Evolutionary conservation across 257 asterid species (phyloP), one percentile per base, ranked within the genome.

Genomic region (Eucommia ulmoides): DNA sequence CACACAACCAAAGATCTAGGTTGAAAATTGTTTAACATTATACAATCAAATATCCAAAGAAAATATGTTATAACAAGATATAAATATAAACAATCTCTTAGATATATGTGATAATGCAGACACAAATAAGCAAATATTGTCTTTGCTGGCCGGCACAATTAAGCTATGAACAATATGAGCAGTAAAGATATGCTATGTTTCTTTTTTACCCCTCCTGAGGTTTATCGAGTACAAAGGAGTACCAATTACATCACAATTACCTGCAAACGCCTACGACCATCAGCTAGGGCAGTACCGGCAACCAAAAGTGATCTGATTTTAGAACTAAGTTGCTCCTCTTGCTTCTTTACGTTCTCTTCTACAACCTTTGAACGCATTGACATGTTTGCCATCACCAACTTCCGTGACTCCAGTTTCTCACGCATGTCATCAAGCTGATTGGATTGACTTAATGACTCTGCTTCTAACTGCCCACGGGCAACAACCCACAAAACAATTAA

Each of bases 371-470:
- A 85, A 46, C 68, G 79, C 96, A 89, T 80, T 8, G 82, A 76
- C 93, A 66, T 85, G 77, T 81, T 89, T 55, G 93, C 96, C 96
- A 89, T 89, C 65, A 82, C 77, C 79, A 85, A 77, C 70, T 89
- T 80, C 58, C 84, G 88, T 56, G 71, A 73, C 66, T 78, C 88
- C 65, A 82, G 56, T 51, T 73, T 80, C 67, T 85, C 96, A 45
- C 62, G 73, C 93, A 76, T 89, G 71, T 75, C 83, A 71, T 73
- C 88, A 59, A 89, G 88, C 82, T 74, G 79, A 80, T 85, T 85
- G 20, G 77, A 78, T 64, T 69, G 56, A 53, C 56, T 72, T 69
- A 85, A 71, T 45, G 96, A 82, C 68, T 78, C 91, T 1, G 91
- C 72, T 65, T 85, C 91, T 50, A 64, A 71, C 98, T 89, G 85